Percentiles rank a stretch among this genome's conserved stretches.
phyloP scores from a whole-genome alignment of 1,284 basidiomycete species.

The Termitomyces sp. region DNA sequence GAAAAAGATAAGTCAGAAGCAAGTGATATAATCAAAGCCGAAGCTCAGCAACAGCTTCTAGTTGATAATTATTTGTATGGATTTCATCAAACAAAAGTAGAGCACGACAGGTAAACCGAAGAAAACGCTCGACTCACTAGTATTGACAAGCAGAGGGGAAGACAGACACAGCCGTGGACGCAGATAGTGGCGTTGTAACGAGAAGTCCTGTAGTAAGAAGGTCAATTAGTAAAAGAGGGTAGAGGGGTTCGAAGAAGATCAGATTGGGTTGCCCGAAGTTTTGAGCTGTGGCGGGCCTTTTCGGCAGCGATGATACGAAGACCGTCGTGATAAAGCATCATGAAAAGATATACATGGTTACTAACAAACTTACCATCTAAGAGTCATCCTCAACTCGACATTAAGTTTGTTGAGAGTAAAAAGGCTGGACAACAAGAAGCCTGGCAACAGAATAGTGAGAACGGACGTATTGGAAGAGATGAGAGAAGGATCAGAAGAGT shows the following conservation, averaged over 20 bases:
- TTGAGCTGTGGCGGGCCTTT: constrained; percentile 89
- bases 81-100: constrained; percentile 23
- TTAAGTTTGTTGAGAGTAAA: not conserved
- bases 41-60: constrained; percentile 82
- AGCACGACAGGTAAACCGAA: not conserved
- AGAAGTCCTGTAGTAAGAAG: not conserved
- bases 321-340: constrained; percentile 76
- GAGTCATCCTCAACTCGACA: not conserved
- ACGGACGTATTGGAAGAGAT: not conserved
- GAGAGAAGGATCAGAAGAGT: constrained; percentile 38
- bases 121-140: constrained; percentile 5
- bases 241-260: not conserved
- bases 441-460: not conserved
- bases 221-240: not conserved
- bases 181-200: too few species aligned
- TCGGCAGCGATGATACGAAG: constrained; percentile 79
- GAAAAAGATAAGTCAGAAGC: constrained; percentile 21
- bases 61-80: constrained; percentile 56
- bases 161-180: not conserved
- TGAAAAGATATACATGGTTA: constrained; percentile 12
- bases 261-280: constrained; percentile 58
- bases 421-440: not conserved
- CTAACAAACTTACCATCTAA: constrained; percentile 21
- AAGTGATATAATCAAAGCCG: constrained; percentile 50
- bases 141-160: too few species aligned